Conservation (phyloP, 257 asterid species). For the Marsdenia floribunda region DNA sequence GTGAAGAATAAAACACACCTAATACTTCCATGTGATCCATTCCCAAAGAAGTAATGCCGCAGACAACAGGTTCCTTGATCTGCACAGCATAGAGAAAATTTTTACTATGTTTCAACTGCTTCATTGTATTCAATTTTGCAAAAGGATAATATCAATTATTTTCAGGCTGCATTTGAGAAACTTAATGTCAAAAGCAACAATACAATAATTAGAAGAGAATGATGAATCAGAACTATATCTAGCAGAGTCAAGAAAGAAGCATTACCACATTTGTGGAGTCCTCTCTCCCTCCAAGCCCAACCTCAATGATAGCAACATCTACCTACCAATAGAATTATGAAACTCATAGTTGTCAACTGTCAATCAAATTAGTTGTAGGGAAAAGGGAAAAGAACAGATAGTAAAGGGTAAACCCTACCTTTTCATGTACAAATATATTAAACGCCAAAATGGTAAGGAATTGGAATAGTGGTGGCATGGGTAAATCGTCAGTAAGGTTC, state of each 20-base stretch:
- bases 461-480: conserved; percentile 95
- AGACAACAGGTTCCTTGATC: conserved; percentile 80
- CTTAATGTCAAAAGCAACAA: not conserved
- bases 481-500: conserved; percentile 58
- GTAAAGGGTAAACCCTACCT: conserved; percentile 35
- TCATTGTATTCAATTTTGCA: not conserved
- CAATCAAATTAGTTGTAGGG: not conserved
- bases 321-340: conserved; percentile 46
- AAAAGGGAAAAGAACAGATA: not conserved
- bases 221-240: not conserved
- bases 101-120: not conserved
- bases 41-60: conserved; percentile 88
- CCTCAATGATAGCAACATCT: conserved; percentile 90
- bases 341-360: not conserved
- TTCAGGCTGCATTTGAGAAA: not conserved
- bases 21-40: conserved; percentile 93
- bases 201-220: not conserved
- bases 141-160: not conserved
- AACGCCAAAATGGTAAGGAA: conserved; percentile 85
- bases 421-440: conserved; percentile 63
- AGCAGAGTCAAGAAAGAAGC: conserved; percentile 14
- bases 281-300: conserved; percentile 86
- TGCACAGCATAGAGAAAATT: conserved; percentile 26
- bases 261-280: conserved; percentile 96
- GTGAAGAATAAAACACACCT: conserved; percentile 36